These are phyloP conservation scores for Tetracladium marchalianum DNA, from an alignment of 495 filamentous ascomycete genomes.

Conservation along the genomic window DNA sequence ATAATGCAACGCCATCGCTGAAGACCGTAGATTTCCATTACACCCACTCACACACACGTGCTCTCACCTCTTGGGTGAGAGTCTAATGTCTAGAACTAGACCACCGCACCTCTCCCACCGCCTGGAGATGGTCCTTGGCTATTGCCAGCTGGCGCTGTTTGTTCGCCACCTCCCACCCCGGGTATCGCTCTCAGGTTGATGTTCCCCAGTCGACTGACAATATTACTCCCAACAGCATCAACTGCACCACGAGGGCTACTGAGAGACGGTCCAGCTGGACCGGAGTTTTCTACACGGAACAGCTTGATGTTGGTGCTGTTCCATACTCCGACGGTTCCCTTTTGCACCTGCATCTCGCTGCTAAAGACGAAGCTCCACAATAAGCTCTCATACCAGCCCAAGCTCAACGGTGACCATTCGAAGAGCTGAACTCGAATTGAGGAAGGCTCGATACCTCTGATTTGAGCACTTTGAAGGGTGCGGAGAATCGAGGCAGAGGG, in stretches of 20 bases:
- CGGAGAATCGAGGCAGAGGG: conserved; percentile 35
- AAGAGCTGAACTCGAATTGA: conserved; percentile 78
- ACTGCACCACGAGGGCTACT: conserved; percentile 83
- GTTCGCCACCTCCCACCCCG: not conserved
- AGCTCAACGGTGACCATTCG: conserved; percentile 84
- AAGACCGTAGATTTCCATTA: too few relatives aligned
- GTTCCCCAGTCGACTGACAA: conserved; percentile 79
- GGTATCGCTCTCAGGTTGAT: conserved; percentile 37
- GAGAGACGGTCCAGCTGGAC: conserved; percentile 67
- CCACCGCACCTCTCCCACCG: too few relatives aligned
- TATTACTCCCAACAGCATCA: conserved; percentile 87
- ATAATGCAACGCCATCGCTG: too few relatives aligned
- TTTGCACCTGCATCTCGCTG: conserved; percentile 77
- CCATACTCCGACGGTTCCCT: conserved; percentile 91
- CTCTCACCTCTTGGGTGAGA: too few relatives aligned
- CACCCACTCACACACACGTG: too few relatives aligned
- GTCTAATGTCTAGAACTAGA: too few relatives aligned
- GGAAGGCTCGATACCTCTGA: conserved; percentile 61
- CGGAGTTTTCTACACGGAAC: conserved; percentile 82
- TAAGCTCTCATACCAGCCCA: conserved; percentile 94
- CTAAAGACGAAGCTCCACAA: conserved; percentile 95
- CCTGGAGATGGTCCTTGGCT: too few relatives aligned
- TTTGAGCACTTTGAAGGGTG: conserved; percentile 9
- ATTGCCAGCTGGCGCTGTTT: not conserved
- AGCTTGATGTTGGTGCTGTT: conserved; percentile 81